phyloP scores from a whole-genome alignment of 768 basidiomycete genomes.

The Chlorophyllum brunneum region DNA sequence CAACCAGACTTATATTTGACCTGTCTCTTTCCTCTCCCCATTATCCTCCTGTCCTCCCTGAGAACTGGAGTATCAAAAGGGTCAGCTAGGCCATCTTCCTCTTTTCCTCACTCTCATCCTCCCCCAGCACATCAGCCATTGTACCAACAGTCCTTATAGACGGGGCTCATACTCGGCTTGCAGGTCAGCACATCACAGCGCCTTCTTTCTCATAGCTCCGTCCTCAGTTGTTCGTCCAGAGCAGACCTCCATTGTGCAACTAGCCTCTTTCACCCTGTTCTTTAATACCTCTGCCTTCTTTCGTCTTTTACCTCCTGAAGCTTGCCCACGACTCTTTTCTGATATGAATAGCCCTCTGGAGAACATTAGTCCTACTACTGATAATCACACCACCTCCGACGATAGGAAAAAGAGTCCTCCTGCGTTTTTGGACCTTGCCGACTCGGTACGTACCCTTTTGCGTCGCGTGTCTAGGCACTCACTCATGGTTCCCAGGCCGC shows the following conservation, averaged over 20 bases:
- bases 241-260: constrained; percentile 64
- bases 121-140: constrained; percentile 35
- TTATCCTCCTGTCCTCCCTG: constrained; percentile 31
- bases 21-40: constrained; percentile 26
- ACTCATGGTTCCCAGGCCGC: constrained; percentile 52
- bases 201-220: constrained; percentile 21
- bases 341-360: constrained; percentile 67
- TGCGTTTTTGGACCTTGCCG: constrained; percentile 90
- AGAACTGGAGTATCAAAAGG: constrained; percentile 48
- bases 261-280: constrained; percentile 35
- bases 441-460: constrained; percentile 62
- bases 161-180: constrained; percentile 63
- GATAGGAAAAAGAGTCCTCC: constrained; percentile 85
- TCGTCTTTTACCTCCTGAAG: constrained; percentile 57
- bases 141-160: constrained; percentile 83
- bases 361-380: constrained; percentile 69
- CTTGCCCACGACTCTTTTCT: constrained; percentile 35
- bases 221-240: constrained; percentile 17
- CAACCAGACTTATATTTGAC: constrained; percentile 43
- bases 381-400: constrained; percentile 64
- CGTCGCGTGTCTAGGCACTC: constrained; percentile 16
- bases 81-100: constrained; percentile 26
- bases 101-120: constrained; percentile 16
- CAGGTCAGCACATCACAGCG: constrained; percentile 44
- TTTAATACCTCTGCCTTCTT: constrained; percentile 37